A percentile compares a stretch with the other conserved stretches of the same genome.
phyloP scores from a whole-genome alignment of 805 yeast species.

The Cyberlindnera misumaiensis region DNA sequence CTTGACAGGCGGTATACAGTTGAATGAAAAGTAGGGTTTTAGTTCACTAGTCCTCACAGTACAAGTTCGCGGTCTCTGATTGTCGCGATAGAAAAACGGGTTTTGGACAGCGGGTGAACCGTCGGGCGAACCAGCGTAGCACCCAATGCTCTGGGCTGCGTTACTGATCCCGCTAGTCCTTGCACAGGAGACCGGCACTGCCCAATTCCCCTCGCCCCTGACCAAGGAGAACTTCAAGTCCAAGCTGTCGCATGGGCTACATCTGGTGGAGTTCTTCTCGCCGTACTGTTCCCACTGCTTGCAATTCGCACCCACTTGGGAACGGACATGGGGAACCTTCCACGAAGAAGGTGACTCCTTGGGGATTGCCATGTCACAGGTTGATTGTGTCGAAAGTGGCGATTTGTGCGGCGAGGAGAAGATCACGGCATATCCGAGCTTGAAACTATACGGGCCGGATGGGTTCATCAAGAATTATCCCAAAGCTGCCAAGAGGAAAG shows the following conservation, averaged over 20 bases:
- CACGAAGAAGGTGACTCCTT: constrained; percentile 36
- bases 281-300: constrained; percentile 87
- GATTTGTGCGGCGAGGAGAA: constrained; percentile 73
- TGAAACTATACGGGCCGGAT: constrained; percentile 62
- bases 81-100: no score
- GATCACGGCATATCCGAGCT: constrained; percentile 59
- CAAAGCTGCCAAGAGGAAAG: constrained; percentile 35
- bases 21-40: constrained; percentile 1
- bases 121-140: no score
- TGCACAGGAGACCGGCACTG: no score
- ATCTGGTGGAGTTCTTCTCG: constrained; percentile 82
- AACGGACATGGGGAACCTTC: constrained; percentile 48
- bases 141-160: no score
- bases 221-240: constrained; percentile 44
- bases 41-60: no score
- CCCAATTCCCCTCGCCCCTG: constrained; percentile 42
- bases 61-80: no score
- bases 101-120: no score
- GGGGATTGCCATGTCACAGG: constrained; percentile 58
- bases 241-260: constrained; percentile 44
- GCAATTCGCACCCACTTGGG: constrained; percentile 78
- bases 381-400: constrained; percentile 80
- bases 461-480: constrained; percentile 45
- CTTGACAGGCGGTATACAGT: constrained; percentile 47
- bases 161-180: no score